Percentiles rank a stretch among this genome's conserved stretches.
These are phyloP conservation scores for Amaranthus cruentus DNA, from an alignment of 148 eudicot genomes.

Conservation along the genomic window DNA sequence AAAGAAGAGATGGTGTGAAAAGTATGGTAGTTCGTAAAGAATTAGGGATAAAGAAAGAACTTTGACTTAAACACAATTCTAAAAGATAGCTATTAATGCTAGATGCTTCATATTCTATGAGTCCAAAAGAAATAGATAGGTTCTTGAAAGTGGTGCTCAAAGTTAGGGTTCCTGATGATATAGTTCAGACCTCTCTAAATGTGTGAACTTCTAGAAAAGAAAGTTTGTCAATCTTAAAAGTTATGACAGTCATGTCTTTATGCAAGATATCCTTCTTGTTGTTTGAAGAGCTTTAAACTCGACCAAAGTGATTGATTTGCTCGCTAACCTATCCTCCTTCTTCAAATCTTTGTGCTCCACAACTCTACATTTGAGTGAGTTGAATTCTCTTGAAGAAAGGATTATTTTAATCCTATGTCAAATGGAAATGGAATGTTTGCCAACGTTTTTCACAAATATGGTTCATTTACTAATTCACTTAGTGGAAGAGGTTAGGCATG, in stretches of 20 bases:
- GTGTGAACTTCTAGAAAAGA: constrained; percentile 17
- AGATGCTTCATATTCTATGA: constrained; percentile 10
- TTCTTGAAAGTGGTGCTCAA: constrained; percentile 10
- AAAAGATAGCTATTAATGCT: not conserved
- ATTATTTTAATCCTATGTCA: constrained; percentile 18
- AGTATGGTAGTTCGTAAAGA: not conserved
- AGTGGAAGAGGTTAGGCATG: constrained; percentile 8
- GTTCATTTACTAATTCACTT: constrained; percentile 13
- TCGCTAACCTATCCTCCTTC: constrained; percentile 1
- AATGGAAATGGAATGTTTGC: constrained; percentile 7
- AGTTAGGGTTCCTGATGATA: constrained; percentile 15
- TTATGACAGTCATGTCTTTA: constrained; percentile 17
- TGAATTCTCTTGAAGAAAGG: not conserved
- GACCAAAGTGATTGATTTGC: not conserved
- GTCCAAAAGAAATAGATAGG: constrained; percentile 10
- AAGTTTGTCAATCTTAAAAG: constrained; percentile 13
- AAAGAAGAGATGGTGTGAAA: constrained; percentile 9
- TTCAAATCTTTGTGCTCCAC: constrained; percentile 15
- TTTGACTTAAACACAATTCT: constrained; percentile 1
- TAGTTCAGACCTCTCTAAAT: constrained; percentile 6
- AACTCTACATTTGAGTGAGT: not conserved
- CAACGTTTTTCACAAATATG: not conserved
- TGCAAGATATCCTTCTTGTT: constrained; percentile 15
- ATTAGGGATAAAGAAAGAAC: not conserved
- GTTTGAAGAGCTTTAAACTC: constrained; percentile 9